Base-by-base conservation (phyloP, 495 filamentous ascomycete genomes). In the Penicillium desertorum region DNA sequence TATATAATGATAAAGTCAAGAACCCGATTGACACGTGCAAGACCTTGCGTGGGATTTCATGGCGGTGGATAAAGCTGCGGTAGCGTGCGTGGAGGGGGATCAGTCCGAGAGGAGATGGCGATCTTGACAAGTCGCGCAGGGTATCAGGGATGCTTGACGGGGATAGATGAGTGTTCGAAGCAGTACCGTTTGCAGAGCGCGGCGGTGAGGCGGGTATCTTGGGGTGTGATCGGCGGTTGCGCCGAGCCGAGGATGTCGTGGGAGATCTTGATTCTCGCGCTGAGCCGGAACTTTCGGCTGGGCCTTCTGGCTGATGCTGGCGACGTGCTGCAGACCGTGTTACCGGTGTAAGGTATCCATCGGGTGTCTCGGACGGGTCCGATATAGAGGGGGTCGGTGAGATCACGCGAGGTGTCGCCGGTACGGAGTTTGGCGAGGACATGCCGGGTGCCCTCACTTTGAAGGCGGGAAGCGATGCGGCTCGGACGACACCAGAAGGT, bases 11-110 rank as follows among this genome's bases (percentile, higher is more conserved):
- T 16, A 96, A 80, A 11, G 91, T 90, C 29, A 97, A 74, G 76
- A 98, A 98, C 45, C 94, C 94, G 73, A 99, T 98, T 36, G 91
- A 96, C 54, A 98, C 90, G 71, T 99, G 80, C 5, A 76, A 67
- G 19, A 74, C 73, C 49, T 76, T 79, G 42, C 73, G 74, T 3
- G 72, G 73, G 41, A 79, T 79, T 56, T 76, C 81, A 61, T 79
- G 78, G 29, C 78, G 77, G 61, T 80, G 79, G 53, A 79, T 76
- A 52, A 83, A 79, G 56, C 58, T 63, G 61, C 80, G 70, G 67
- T 81, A 74, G 58, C 75, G 62, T 27, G 78, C 78, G 68, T 99
- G 94, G 62, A 98, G 92, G 22, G 94, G 94, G 58, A 99, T 99
- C 6, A 99, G 82, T 19, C 95, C 94, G 14, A 98, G 80, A 5